Percentiles rank a stretch among this genome's conserved stretches.
These are phyloP conservation scores for Pichia californica DNA, from an alignment of 805 yeast genomes.

Conservation along the genomic window DNA sequence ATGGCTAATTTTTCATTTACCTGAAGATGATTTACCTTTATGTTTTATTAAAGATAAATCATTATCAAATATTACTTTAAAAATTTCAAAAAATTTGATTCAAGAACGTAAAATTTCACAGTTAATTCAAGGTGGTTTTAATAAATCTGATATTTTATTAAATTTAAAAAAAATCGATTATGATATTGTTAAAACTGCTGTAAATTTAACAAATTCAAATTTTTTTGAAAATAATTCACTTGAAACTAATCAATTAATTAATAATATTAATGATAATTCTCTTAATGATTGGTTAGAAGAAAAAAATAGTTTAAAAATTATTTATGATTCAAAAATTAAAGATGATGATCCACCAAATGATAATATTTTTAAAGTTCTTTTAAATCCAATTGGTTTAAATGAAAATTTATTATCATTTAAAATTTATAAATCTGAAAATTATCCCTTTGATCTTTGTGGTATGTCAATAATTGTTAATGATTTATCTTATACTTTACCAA, in stretches of 20 bases:
- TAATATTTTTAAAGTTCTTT: constrained; percentile 29
- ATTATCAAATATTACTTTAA: constrained; percentile 54
- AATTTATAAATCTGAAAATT: constrained; percentile 42
- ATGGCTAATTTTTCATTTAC: constrained; percentile 82
- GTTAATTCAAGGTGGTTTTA: constrained; percentile 62
- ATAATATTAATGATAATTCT: constrained; percentile 6
- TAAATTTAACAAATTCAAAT: constrained; percentile 39
- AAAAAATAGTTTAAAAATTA: constrained; percentile 55
- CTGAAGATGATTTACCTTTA: constrained; percentile 87
- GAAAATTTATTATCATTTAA: constrained; percentile 26
- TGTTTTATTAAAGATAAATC: constrained; percentile 50
- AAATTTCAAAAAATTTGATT: constrained; percentile 44
- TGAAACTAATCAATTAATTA: constrained; percentile 9
- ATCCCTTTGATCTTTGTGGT: constrained; percentile 70
- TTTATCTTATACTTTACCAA: constrained; percentile 50
- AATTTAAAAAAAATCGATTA: constrained; percentile 36
- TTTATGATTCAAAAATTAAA: constrained; percentile 34
- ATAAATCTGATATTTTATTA: constrained; percentile 53
- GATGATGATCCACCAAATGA: constrained; percentile 33
- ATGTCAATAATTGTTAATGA: constrained; percentile 44
- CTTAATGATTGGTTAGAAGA: constrained; percentile 69
- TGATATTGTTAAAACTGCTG: constrained; percentile 47
- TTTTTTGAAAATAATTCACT: constrained; percentile 15
- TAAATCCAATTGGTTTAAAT: constrained; percentile 28
- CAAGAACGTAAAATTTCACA: constrained; percentile 54